These are phyloP conservation scores for Crotalaria pallida DNA, from an alignment of 306 rosid species.

Conservation along the genomic window DNA sequence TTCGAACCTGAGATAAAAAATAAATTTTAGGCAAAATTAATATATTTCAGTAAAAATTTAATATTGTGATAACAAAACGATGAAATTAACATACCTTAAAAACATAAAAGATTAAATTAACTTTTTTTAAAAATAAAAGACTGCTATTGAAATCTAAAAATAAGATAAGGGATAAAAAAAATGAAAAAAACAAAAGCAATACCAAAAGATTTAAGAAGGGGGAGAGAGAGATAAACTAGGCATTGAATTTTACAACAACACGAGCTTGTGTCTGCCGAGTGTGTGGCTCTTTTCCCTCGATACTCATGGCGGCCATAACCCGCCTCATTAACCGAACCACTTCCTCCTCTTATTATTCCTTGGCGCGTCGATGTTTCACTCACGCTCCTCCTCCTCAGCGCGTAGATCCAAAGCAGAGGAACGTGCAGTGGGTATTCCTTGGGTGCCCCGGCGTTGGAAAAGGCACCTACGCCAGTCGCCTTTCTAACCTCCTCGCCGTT, in stretches of 20 bases:
- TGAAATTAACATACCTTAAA: no score
- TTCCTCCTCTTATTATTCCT: constrained; percentile 22
- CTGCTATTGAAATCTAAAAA: no score
- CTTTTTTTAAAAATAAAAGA: no score
- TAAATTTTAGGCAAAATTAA: no score
- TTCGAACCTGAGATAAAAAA: no score
- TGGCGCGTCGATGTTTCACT: constrained; percentile 35
- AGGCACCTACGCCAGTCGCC: constrained; percentile 91
- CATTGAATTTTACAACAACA: no score
- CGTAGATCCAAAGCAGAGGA: constrained; percentile 48
- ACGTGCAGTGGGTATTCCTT: constrained; percentile 84
- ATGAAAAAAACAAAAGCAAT: no score
- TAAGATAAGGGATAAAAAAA: no score
- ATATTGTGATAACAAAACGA: no score
- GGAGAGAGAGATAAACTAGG: neutral
- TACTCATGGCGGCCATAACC: constrained; percentile 80
- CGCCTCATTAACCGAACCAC: constrained; percentile 50
- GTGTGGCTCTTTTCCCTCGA: constrained; percentile 22
- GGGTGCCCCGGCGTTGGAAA: constrained; percentile 96
- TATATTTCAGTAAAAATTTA: no score
- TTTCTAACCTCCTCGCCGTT: constrained; percentile 70
- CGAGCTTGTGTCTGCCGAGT: neutral
- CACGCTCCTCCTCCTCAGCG: constrained; percentile 28
- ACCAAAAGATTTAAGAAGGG: neutral
- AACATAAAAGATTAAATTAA: no score